Conservation (phyloP, 148 eudicot species). For the Chenopodium berlandieri region DNA sequence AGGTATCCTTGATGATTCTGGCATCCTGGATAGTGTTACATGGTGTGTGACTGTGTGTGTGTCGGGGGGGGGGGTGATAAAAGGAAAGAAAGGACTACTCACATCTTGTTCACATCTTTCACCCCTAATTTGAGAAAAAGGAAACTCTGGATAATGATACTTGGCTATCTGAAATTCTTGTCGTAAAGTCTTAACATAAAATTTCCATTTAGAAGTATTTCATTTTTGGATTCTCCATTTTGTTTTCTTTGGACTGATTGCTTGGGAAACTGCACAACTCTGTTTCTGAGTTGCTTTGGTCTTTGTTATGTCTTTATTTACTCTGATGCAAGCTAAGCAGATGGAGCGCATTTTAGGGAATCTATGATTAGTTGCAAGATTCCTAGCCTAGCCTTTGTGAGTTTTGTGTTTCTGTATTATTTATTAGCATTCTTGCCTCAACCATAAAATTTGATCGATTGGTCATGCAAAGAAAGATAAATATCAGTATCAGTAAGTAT, state of each 20-base stretch:
- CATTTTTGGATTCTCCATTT: not conserved
- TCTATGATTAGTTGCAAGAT: not conserved
- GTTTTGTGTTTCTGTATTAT: not conserved
- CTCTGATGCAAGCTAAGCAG: too few relatives aligned
- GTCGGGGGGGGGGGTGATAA: too few relatives aligned
- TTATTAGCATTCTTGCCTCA: not conserved
- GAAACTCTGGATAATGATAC: not conserved
- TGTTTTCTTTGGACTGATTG: not conserved
- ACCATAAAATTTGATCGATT: not conserved
- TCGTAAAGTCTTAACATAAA: not conserved
- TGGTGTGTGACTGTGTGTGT: not conserved
- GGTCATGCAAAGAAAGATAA: not conserved
- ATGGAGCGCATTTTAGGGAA: too few relatives aligned
- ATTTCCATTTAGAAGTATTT: not conserved
- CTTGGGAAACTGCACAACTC: not conserved
- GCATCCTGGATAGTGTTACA: not conserved
- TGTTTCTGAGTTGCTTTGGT: not conserved
- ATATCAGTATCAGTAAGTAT: not conserved
- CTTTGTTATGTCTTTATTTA: too few relatives aligned
- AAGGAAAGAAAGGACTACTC: not conserved
- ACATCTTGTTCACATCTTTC: not conserved
- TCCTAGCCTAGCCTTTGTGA: not conserved
- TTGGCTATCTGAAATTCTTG: not conserved
- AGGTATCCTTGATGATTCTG: not conserved
- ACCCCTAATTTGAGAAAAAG: not conserved